Evolutionary conservation across 805 yeast species (phyloP), one percentile per base, ranked within the genome.

Genomic region (Ascoidea asiatica): DNA sequence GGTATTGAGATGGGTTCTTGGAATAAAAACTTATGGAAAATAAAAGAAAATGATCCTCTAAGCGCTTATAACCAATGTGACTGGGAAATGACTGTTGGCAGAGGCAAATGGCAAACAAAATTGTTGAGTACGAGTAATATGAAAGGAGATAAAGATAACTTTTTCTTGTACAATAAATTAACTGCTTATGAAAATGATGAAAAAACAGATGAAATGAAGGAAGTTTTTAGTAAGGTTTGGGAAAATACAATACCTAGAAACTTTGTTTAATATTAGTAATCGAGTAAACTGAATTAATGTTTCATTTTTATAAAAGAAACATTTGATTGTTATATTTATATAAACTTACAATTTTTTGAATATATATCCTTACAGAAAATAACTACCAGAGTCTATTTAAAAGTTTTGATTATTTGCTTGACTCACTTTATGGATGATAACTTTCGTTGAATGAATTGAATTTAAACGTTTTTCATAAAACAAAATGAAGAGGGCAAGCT

Each of bases 41-140:
- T 67, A 43, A 58, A 59, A 39, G 57, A 57, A 1, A 51, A 53
- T 40, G 65, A 67, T 48, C 73, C 73, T 11, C 49, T 66, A 15
- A 59, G 64, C 23, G 72, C 72, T 2, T 49, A 45, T 38, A 64
- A 62, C 47, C 58, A 63, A 48, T 63, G 69, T 50, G 53, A 48
- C 15, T 68, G 70, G 70, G 62, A 62, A 7, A 59, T 65, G 48
- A 59, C 54, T n/a, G 58, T 66, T 57, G 70, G 70, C 6, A 62
- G 72, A 51, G 63, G 58, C 3, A 58, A 56, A 39, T 68, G 72
- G 73, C 54, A 58, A 17, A 60, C 61, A 42, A 64, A 56, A 42
- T 39, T 67, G 35, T 62, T 58, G 40, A 55, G 64, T 18, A 49
- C 47, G 19, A 59, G 69, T 4, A 47, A 50, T 1, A 47, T 68